Conservation (phyloP, 441 rosid genomes). For the Adansonia rubrostipa region DNA sequence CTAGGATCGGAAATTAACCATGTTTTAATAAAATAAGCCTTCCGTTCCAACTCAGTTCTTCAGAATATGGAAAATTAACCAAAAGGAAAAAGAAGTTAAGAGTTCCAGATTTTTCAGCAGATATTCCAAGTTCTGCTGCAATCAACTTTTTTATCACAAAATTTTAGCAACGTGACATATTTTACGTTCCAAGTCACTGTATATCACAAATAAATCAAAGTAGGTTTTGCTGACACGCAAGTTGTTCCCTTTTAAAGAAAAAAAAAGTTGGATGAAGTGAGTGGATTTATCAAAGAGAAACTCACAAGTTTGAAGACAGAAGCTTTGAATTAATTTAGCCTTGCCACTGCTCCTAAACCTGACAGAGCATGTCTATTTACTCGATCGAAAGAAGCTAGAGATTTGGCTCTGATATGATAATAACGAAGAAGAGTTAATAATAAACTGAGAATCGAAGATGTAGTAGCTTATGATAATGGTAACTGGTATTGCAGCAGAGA, state of each 20-base stretch:
- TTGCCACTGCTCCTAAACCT: background rate
- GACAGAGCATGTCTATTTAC: background rate
- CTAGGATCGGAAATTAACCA: background rate
- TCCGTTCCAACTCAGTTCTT: background rate
- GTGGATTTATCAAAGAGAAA: background rate
- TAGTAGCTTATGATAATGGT: background rate
- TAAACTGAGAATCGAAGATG: background rate
- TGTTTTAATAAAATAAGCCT: no score
- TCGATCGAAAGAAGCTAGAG: background rate
- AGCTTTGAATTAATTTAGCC: background rate
- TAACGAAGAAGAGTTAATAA: background rate
- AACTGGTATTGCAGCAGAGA: background rate
- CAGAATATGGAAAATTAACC: background rate
- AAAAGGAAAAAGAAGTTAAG: no score
- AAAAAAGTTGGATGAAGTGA: background rate
- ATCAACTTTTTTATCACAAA: background rate
- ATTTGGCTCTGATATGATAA: background rate
- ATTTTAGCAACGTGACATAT: background rate
- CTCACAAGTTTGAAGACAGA: background rate
- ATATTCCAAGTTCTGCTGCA: background rate
- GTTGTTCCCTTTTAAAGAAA: background rate
- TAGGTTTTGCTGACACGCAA: background rate
- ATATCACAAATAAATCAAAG: background rate
- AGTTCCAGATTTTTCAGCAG: no score
- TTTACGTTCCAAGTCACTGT: background rate